Conservation (phyloP, 2,329 filamentous ascomycete species). For the Ophiostoma fasciatum region DNA sequence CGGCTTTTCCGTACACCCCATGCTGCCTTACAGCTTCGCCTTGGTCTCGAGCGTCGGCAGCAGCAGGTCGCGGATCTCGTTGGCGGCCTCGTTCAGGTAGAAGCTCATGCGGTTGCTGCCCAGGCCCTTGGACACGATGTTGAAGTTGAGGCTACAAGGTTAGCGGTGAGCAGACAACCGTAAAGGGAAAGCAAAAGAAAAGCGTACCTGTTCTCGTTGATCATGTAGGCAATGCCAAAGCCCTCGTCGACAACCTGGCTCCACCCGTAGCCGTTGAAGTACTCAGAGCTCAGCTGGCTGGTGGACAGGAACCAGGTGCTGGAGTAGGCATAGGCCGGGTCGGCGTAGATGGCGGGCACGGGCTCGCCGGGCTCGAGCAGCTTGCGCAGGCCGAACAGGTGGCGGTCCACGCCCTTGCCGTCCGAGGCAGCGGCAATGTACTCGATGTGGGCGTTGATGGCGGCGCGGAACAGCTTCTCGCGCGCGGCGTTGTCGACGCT, state of each 20-base stretch:
- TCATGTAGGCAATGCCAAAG: conserved; percentile 98
- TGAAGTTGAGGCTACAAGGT: conserved; percentile 75
- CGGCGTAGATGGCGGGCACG: conserved; percentile 68
- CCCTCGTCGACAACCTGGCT: conserved; percentile 92
- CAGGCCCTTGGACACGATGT: conserved; percentile 85
- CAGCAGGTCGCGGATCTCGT: conserved; percentile 77
- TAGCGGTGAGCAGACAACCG: conserved; percentile 7
- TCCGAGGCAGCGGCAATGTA: conserved; percentile 85
- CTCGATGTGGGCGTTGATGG: conserved; percentile 67
- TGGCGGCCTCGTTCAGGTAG: conserved; percentile 86
- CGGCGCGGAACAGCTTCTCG: conserved; percentile 65
- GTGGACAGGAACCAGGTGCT: conserved; percentile 80
- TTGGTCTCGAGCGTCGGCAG: conserved; percentile 69
- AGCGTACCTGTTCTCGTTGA: conserved; percentile 83
- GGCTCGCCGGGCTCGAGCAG: conserved; percentile 68
- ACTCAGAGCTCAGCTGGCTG: conserved; percentile 85
- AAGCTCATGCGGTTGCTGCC: conserved; percentile 89
- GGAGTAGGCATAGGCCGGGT: conserved; percentile 75
- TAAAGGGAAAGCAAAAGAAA: not conserved
- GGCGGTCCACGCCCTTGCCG: conserved; percentile 86
- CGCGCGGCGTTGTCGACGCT: conserved; percentile 32
- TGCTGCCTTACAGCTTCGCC: conserved; percentile 66
- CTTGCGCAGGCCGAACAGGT: conserved; percentile 95
- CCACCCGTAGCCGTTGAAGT: conserved; percentile 99
- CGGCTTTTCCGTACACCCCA: not conserved